A percentile compares a stretch with the other conserved stretches of the same genome.
These are phyloP conservation scores for Cryphonectria japonica DNA, from an alignment of 2,329 filamentous ascomycete species.

Conservation along the genomic window DNA sequence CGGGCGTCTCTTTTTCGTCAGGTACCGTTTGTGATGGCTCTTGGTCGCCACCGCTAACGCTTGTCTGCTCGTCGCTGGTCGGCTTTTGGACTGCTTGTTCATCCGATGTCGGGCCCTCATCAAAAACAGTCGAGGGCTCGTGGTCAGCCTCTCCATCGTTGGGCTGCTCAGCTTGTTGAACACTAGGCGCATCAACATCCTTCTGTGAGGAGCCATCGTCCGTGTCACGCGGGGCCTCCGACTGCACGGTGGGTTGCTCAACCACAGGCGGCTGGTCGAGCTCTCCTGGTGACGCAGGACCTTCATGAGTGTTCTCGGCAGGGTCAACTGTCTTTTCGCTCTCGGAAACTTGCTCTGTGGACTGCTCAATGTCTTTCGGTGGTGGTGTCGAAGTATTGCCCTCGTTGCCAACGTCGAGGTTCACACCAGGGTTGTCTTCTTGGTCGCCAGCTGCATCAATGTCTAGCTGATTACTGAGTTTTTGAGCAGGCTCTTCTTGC, in stretches of 20 bases:
- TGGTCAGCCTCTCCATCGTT: background rate
- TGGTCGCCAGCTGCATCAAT: background rate
- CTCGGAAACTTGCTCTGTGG: background rate
- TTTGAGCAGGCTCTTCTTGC: background rate
- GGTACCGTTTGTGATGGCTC: background rate
- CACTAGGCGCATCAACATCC: background rate
- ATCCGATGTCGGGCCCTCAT: background rate
- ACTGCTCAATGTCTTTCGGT: background rate
- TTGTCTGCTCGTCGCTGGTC: background rate
- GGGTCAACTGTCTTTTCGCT: too few species aligned
- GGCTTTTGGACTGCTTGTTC: background rate
- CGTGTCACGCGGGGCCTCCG: background rate
- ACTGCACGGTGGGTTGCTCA: background rate
- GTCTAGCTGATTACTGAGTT: background rate
- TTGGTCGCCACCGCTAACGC: background rate
- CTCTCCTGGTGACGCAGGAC: background rate
- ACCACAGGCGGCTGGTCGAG: background rate
- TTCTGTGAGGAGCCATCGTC: background rate
- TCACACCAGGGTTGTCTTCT: conserved; percentile 10
- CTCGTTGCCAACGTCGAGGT: conserved; percentile 2
- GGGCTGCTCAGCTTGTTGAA: background rate
- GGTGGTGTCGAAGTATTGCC: background rate
- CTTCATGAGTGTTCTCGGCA: background rate
- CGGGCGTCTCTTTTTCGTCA: background rate
- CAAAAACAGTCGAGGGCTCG: background rate